Percentiles rank a stretch among this genome's conserved stretches.
Evolutionary conservation across 2,329 filamentous ascomycete species (phyloP).

Genomic region (Reticulascus tulasneorum): DNA sequence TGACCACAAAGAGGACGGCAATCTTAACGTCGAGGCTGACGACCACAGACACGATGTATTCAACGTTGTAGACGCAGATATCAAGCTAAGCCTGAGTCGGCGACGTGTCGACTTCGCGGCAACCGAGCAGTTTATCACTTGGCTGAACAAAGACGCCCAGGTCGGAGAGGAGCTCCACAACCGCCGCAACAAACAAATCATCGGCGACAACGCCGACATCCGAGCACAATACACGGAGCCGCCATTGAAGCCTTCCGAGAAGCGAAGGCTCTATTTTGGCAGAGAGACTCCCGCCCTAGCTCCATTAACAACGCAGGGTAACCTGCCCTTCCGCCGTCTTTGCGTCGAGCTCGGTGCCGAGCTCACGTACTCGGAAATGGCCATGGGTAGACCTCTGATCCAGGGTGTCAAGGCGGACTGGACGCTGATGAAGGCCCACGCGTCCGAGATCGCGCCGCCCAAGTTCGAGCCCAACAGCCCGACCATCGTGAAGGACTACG

Average conservation of each 20-base stretch:
- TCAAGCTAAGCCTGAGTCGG: constrained; percentile 72
- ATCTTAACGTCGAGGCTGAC: constrained; percentile 35
- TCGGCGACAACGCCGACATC: constrained; percentile 58
- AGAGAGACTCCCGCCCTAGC: constrained; percentile 91
- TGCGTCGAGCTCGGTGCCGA: constrained; percentile 87
- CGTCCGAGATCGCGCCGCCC: constrained; percentile 73
- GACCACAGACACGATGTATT: constrained; percentile 62
- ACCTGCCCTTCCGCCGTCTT: constrained; percentile 87
- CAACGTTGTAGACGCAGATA: constrained; percentile 66
- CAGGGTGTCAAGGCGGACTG: constrained; percentile 91
- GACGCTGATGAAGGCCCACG: constrained; percentile 90
- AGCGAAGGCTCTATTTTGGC: constrained; percentile 89
- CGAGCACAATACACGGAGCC: constrained; percentile 80
- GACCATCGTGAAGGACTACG: constrained; percentile 68
- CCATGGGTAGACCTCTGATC: constrained; percentile 82
- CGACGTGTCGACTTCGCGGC: constrained; percentile 67
- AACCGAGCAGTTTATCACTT: constrained; percentile 72
- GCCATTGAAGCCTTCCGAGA: constrained; percentile 87
- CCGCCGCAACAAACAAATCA: constrained; percentile 35
- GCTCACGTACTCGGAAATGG: constrained; percentile 98
- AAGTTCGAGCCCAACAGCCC: constrained; percentile 52
- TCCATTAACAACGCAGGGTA: constrained; percentile 93
- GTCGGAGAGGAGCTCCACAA: constrained; percentile 34
- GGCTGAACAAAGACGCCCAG: constrained; percentile 64
- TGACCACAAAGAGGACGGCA: constrained; percentile 28